These are phyloP conservation scores for Exophiala viscosa DNA, from an alignment of 2,329 filamentous ascomycete species.

Conservation along the genomic window DNA sequence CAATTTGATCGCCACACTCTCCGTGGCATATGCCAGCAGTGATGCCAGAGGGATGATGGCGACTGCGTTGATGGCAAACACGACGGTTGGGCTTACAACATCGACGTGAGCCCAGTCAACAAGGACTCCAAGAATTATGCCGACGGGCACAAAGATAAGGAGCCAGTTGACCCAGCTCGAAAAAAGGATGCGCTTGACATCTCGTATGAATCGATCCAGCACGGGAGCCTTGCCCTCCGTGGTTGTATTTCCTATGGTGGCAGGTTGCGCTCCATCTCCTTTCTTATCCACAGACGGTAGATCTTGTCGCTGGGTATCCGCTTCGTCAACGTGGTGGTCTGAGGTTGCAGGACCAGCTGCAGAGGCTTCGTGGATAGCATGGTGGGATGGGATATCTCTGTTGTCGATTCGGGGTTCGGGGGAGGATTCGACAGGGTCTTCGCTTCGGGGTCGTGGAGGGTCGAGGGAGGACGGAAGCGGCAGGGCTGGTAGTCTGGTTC, in stretches of 20 bases:
- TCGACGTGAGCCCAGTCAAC: conserved; percentile 27
- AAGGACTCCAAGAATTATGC: conserved; percentile 37
- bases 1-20: conserved; percentile 68
- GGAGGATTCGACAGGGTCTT: conserved; percentile 19
- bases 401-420: conserved; percentile 10
- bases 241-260: conserved; percentile 44
- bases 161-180: conserved; percentile 50
- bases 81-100: conserved; percentile 52
- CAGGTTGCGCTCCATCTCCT: conserved; percentile 49
- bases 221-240: conserved; percentile 40
- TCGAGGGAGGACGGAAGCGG: conserved; percentile 10
- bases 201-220: conserved; percentile 49
- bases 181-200: conserved; percentile 58
- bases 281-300: conserved; percentile 45
- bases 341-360: conserved; percentile 19
- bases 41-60: conserved; percentile 73
- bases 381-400: conserved; percentile 28
- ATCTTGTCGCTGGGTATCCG: conserved; percentile 30
- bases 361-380: conserved; percentile 27
- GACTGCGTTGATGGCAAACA: conserved; percentile 71
- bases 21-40: conserved; percentile 68
- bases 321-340: conserved; percentile 12
- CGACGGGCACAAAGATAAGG: conserved; percentile 41
- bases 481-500: conserved; percentile 41
- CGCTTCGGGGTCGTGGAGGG: conserved; percentile 17